Percentiles rank a stretch among this genome's conserved stretches.
These are phyloP conservation scores for Chamaenerion angustifolium DNA, from an alignment of 345 rosid species.

Conservation along the genomic window DNA sequence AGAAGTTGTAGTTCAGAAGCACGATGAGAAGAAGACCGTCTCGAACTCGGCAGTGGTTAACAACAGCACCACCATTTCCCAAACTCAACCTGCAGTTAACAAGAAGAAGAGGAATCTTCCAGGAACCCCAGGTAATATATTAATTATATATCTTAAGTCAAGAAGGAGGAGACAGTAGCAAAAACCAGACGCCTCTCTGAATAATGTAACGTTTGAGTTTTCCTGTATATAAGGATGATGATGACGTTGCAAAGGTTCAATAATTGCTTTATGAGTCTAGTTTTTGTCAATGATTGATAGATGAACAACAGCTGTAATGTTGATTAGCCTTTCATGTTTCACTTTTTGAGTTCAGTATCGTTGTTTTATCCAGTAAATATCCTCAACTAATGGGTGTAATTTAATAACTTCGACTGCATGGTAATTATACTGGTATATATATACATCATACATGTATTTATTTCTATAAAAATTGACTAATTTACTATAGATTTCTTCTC, in stretches of 20 bases:
- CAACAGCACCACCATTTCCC: neutral
- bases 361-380: neutral
- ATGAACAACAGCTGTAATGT: neutral
- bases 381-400: neutral
- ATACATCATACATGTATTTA: neutral
- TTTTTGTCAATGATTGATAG: constrained; percentile 23
- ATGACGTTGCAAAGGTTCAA: constrained; percentile 14
- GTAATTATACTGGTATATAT: neutral
- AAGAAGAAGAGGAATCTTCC: constrained; percentile 68
- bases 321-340: constrained; percentile 3
- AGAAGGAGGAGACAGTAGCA: no score
- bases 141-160: neutral
- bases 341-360: neutral
- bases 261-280: constrained; percentile 29
- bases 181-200: no score
- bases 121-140: constrained; percentile 56
- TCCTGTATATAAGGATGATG: neutral
- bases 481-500: no score
- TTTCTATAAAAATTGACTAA: no score
- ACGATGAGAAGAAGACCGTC: constrained; percentile 15
- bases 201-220: no score
- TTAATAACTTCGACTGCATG: no score
- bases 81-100: constrained; percentile 8
- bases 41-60: no score
- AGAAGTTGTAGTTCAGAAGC: constrained; percentile 32